phyloP scores from a whole-genome alignment of 805 yeast genomes.

The Metschnikowia cubensis region DNA sequence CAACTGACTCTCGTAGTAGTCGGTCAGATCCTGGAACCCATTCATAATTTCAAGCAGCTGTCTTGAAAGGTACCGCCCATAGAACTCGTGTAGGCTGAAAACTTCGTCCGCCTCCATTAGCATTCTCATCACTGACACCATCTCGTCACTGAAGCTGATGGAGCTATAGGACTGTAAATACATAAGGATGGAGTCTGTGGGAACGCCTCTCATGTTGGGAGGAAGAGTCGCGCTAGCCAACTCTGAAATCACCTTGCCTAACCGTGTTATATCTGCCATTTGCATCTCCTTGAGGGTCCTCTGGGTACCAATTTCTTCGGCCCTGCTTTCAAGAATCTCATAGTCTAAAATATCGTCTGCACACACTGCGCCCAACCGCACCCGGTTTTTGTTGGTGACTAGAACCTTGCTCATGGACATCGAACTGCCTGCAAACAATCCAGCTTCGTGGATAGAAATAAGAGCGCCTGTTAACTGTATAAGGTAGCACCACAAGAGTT shows the following conservation, averaged over 20 bases:
- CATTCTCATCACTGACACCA: conserved; percentile 32
- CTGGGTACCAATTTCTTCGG: conserved; percentile 10
- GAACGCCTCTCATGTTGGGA: conserved; percentile 17
- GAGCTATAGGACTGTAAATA: conserved; percentile 15
- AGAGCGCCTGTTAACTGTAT: conserved; percentile 73
- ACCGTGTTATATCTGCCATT: conserved; percentile 49
- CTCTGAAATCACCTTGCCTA: conserved; percentile 60
- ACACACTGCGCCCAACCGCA: conserved; percentile 70
- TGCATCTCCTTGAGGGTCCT: conserved; percentile 33
- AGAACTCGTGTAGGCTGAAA: conserved; percentile 24
- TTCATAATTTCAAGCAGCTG: conserved; percentile 46
- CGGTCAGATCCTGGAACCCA: conserved; percentile 49
- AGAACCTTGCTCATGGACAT: conserved; percentile 67
- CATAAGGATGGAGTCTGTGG: conserved; percentile 11
- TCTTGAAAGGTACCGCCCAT: conserved; percentile 21
- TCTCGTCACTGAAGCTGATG: conserved; percentile 36
- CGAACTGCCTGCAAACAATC: conserved; percentile 56
- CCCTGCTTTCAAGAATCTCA: conserved; percentile 26
- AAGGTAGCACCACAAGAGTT: conserved; percentile 68
- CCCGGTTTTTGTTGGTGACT: conserved; percentile 65
- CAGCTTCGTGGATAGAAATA: conserved; percentile 58
- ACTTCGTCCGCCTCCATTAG: conserved; percentile 17
- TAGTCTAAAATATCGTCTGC: conserved; percentile 59
- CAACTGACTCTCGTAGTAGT: conserved; percentile 58
- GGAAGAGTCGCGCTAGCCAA: conserved; percentile 44